Base-by-base conservation (phyloP, 208 protist species). In the Crithidia acanthocephali region DNA sequence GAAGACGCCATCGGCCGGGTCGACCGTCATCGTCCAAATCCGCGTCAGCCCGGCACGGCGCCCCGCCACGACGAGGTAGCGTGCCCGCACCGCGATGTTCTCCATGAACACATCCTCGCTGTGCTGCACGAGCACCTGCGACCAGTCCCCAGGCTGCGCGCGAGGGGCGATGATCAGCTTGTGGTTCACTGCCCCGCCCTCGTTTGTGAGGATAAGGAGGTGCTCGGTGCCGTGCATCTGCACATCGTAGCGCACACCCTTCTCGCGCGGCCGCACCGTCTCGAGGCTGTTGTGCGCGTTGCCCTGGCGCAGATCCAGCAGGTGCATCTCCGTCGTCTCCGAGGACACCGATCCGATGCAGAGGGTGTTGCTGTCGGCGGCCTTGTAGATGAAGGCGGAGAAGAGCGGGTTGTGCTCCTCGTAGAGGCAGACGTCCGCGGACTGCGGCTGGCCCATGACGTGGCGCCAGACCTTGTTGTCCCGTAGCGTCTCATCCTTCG, bases 381-480 rank as follows among this genome's bases (percentile, higher is more conserved):
- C 84, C 74, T 91, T 95, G 57, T 65, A 71, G 22, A 85, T 60
- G 59, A 68, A 76, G 15, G 71, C 88, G 59, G 64, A 76, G 76
- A 94, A 97, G 56, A 95, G 79, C 23, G 81, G 70, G 74, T 97
- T 88, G 51, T 81, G 47, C 61, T 97, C 89, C 32, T 81, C 78
- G 81, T 94, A 93, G 6, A 97, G 62, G 67, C 85, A 92, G 16
- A 93, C 85, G 72, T 97, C 92, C 5, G 70, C 62, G 28, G 81
- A 85, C 79, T 91, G 84, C 57, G 79, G 80, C 61, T 83, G 77
- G 13, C 88, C 90, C 40, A 97, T 79, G 2, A 93, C 63, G 80
- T 95, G 92, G 40, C 89, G 84, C 92, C 92, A 97, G 37, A 97
- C 81, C 73, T 94, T 90, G 76, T 95, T 66, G 51, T 90, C 83